Percentiles rank a stretch among this genome's conserved stretches.
Evolutionary conservation across 768 basidiomycete species (phyloP).

Genomic region (Boletus eberwhitei): DNA sequence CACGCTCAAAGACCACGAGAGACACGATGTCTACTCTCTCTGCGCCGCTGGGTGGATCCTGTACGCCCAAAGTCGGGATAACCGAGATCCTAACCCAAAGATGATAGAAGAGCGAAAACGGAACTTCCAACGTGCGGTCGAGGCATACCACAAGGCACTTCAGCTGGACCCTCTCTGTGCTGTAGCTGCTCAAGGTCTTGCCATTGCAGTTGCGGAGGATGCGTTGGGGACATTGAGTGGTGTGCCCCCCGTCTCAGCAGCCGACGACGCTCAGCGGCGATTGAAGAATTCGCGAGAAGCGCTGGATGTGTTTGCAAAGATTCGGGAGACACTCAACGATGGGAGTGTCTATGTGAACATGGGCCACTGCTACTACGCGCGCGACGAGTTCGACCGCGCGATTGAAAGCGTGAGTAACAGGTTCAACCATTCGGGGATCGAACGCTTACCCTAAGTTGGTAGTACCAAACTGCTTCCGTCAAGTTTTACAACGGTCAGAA

Average conservation of each 20-base stretch:
- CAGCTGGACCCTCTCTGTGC: slow-evolving; percentile 82
- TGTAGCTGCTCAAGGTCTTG: slow-evolving; percentile 92
- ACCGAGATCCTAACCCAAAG: slow-evolving; percentile 55
- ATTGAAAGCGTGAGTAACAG: slow-evolving; percentile 79
- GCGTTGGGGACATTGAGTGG: slow-evolving; percentile 69
- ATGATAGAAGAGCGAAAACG: slow-evolving; percentile 62
- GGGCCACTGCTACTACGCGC: slow-evolving; percentile 90
- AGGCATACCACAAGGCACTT: slow-evolving; percentile 91
- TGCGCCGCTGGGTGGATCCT: slow-evolving; percentile 86
- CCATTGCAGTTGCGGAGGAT: slow-evolving; percentile 92
- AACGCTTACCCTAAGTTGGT: background rate
- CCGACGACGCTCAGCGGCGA: slow-evolving; percentile 65
- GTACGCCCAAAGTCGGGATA: slow-evolving; percentile 85
- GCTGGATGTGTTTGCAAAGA: slow-evolving; percentile 83
- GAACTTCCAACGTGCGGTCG: slow-evolving; percentile 78
- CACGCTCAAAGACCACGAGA: slow-evolving; percentile 82
- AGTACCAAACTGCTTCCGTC: slow-evolving; percentile 92
- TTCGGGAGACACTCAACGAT: slow-evolving; percentile 78
- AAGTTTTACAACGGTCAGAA: slow-evolving; percentile 75
- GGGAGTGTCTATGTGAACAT: slow-evolving; percentile 94
- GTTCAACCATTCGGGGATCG: background rate
- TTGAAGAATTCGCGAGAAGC: slow-evolving; percentile 81
- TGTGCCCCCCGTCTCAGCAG: slow-evolving; percentile 41
- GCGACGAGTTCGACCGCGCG: slow-evolving; percentile 93
- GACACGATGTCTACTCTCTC: slow-evolving; percentile 86